Evolutionary conservation across 1,284 basidiomycete genomes (phyloP).

Genomic region (Ceratobasidium sp.): DNA sequence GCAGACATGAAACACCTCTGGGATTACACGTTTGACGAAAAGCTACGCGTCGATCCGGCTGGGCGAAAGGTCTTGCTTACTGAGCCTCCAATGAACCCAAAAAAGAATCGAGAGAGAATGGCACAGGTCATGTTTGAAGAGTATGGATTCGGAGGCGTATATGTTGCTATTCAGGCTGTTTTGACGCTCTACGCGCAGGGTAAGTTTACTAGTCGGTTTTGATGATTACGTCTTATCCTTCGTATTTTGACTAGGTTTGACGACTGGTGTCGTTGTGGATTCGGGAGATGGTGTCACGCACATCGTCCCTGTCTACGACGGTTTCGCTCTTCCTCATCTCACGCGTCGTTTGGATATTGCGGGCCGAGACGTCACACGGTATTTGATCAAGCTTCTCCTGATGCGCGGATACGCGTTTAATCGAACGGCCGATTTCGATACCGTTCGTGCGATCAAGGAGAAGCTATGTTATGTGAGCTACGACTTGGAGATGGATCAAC

Average conservation of each 20-base stretch:
- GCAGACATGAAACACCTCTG: conserved; percentile 98
- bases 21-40: conserved; percentile 99
- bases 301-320: conserved; percentile 98
- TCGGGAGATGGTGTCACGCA: conserved; percentile 99
- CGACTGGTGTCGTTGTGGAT: conserved; percentile 98
- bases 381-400: conserved; percentile 96
- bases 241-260: conserved; percentile 70
- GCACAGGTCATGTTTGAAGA: conserved; percentile 99
- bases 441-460: conserved; percentile 98
- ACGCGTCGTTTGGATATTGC: conserved; percentile 96
- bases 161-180: conserved; percentile 98
- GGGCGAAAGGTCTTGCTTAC: conserved; percentile 94
- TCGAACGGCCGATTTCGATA: conserved; percentile 98
- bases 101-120: conserved; percentile 91
- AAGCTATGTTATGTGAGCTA: conserved; percentile 98
- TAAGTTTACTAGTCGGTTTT: conserved; percentile 53
- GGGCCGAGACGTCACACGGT: conserved; percentile 96
- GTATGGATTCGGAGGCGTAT: conserved; percentile 95
- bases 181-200: conserved; percentile 98
- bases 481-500: conserved; percentile 93
- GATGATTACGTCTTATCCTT: not conserved
- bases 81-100: conserved; percentile 99
- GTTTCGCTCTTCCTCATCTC: conserved; percentile 93
- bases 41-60: conserved; percentile 85
- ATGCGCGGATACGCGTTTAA: conserved; percentile 99